Evolutionary conservation across 805 yeast genomes (phyloP), one percentile per base, ranked within the genome.

Genomic region (Metschnikowia continentalis): DNA sequence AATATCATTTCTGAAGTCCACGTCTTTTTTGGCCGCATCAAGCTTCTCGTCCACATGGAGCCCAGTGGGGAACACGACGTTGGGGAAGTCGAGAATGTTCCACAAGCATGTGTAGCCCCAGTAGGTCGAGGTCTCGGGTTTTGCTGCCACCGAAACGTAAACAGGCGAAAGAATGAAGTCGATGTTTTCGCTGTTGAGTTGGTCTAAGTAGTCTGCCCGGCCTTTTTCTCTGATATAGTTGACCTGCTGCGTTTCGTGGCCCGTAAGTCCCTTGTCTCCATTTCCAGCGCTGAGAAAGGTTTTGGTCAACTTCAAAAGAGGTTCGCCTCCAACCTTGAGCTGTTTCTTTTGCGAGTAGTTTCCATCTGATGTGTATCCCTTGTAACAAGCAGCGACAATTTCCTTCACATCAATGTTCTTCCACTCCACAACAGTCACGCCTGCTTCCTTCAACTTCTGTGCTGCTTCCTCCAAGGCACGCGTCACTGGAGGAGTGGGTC

Each of bases 51-150:
- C 60, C 20, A 57, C 61, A 6, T 37, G 37, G 41, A 60, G 46
- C 1, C 62, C 63, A 13, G 55, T 58, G 11, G 63, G 63, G 42
- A 60, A 59, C 11, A 57, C 50, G 23, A 57, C 61, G 42, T 57
- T 57, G 44, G 61, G 61, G 36, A 57, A 57, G 41, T 57, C 61
- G 23, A 57, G 53, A 35, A 57, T 55, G 49, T 57, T 57, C 61
- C 61, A 57, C 35, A 57, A 49, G 41, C 50, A 52, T 26, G 61
- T 55, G 52, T 57, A 57, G 17, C 61, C 61, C 61, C 61, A 57
- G 55, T 57, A 57, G n/a, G 44, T 42, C 26, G 50, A 48, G 17
- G 54, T 46, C 32, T 57, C 61, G 7, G 61, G 59, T 39, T 57
- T 57, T 3, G 56, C 32, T 2, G 61, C 61, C n/a, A 54, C 59